A percentile compares a stretch with the other conserved stretches of the same genome.
phyloP scores from a whole-genome alignment of 2,329 filamentous ascomycete genomes.

The Thelonectria discophora region DNA sequence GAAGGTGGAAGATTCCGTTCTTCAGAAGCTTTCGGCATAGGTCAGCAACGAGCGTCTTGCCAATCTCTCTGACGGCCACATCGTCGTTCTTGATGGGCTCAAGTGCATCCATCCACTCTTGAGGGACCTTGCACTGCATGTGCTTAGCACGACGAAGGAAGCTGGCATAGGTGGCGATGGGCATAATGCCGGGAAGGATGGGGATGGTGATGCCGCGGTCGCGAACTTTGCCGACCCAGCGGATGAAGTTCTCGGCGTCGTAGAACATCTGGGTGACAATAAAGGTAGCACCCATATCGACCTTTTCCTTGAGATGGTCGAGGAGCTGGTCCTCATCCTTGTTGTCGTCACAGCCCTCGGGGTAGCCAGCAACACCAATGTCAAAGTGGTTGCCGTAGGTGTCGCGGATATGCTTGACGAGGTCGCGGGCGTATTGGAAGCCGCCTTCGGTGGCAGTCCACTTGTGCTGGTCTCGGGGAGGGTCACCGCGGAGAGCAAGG shows the following conservation, averaged over 20 bases:
- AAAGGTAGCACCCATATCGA: constrained; percentile 92
- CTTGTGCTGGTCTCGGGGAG: constrained; percentile 90
- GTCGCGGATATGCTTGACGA: constrained; percentile 83
- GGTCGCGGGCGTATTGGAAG: constrained; percentile 91
- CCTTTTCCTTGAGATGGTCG: constrained; percentile 95
- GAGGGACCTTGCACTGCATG: constrained; percentile 86
- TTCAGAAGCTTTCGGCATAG: constrained; percentile 89
- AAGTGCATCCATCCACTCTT: constrained; percentile 80
- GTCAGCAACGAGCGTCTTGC: constrained; percentile 84
- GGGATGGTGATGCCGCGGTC: constrained; percentile 84
- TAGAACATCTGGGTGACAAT: constrained; percentile 99
- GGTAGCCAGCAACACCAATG: constrained; percentile 96
- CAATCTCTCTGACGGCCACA: constrained; percentile 87
- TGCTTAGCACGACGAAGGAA: constrained; percentile 91
- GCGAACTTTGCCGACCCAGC: constrained; percentile 88
- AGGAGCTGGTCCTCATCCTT: constrained; percentile 85
- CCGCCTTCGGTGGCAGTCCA: constrained; percentile 89
- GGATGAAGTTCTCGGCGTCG: constrained; percentile 92
- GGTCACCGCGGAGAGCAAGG: constrained; percentile 89
- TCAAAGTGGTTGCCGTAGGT: constrained; percentile 83
- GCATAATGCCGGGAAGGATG: constrained; percentile 87
- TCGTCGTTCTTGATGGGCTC: constrained; percentile 98
- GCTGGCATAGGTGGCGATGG: constrained; percentile 91
- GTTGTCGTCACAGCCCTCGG: constrained; percentile 94
- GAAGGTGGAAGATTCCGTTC: constrained; percentile 84